Base-by-base conservation (phyloP, 805 yeast genomes). In the Clavispora carvajalis region DNA sequence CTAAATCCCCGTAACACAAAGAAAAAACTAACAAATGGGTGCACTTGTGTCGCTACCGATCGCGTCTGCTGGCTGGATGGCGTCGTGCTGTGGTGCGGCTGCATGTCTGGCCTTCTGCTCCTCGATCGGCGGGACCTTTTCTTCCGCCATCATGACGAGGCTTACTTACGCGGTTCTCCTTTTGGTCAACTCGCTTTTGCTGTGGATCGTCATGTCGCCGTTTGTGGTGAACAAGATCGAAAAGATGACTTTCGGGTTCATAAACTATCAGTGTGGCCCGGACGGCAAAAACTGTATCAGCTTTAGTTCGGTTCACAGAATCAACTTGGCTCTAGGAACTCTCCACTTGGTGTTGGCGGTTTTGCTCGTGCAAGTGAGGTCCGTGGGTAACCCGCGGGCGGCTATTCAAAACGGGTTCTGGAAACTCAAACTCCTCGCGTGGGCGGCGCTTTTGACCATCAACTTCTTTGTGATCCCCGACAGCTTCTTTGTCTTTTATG, bases 131-230 rank as follows among this genome's bases (percentile, higher is more conserved):
- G 83, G 84, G 30, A 76, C 80, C 19, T 77, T 82, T 54, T 71
- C 83, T 42, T 83, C 93, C 13, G 79, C 90, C 7, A 71, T 88
- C 19, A 82, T 90, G 46, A 91, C 99, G 5, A 76, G 99, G 57
- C 68, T 91, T 22, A 76, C 86, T 34, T 93, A 93, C 63, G 99
- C 98, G 7, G 47, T 82, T 25, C 65, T 90, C 33, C 77, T 93
- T 44, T 65, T 88, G 22, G 44, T 85, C 19, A 91, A 90, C 66
- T 85, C 95, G 17, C 67, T 88, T 22, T 46, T 93, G 12, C 86
- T 97, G 9, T 93, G 99, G 99, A 65, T 88, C n/a, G 86, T 85
- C 65, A 75, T 93, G 40, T 80, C 95, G 13, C 88, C 88, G 46
- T 83, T 85, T 61, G 80, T 91, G 4, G 74, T 83, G 15, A 71